Evolutionary conservation across 805 yeast genomes (phyloP).

Genomic region (Teunomyces funiuensis): DNA sequence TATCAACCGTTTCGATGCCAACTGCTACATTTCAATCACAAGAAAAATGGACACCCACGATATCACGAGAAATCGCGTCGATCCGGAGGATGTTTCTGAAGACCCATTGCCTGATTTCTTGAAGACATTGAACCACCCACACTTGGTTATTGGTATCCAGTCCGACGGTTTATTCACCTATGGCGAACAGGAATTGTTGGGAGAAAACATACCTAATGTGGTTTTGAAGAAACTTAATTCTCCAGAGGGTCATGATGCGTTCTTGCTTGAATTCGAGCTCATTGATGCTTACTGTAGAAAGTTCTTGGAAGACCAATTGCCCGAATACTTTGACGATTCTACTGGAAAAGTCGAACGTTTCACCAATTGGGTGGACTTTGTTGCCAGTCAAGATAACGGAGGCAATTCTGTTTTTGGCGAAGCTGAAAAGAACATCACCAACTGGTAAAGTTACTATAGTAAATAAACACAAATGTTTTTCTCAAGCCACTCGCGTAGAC

Average conservation of each 20-base stretch:
- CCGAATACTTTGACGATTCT: constrained; percentile 52
- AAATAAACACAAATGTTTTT: not conserved
- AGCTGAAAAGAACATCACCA: constrained; percentile 84
- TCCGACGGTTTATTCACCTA: constrained; percentile 93
- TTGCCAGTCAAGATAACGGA: constrained; percentile 40
- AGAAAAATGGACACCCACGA: constrained; percentile 95
- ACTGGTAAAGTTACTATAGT: constrained; percentile 82
- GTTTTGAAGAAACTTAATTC: constrained; percentile 72
- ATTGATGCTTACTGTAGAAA: constrained; percentile 70
- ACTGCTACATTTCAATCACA: constrained; percentile 92
- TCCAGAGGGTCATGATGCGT: constrained; percentile 98
- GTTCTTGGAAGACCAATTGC: constrained; percentile 59
- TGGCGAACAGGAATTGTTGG: constrained; percentile 85
- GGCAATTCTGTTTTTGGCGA: constrained; percentile 83
- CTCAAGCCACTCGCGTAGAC: too few species aligned
- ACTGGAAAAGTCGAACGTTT: constrained; percentile 44
- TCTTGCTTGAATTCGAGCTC: constrained; percentile 80
- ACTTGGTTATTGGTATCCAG: constrained; percentile 81
- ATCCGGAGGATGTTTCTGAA: constrained; percentile 33
- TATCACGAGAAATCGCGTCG: constrained; percentile 71
- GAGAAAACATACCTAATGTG: constrained; percentile 70
- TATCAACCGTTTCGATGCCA: constrained; percentile 88
- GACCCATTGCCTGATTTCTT: constrained; percentile 51
- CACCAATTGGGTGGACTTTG: constrained; percentile 41
- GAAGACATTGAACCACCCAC: constrained; percentile 63